phyloP scores from a whole-genome alignment of 345 rosid species.

The Clarkia xantiana region DNA sequence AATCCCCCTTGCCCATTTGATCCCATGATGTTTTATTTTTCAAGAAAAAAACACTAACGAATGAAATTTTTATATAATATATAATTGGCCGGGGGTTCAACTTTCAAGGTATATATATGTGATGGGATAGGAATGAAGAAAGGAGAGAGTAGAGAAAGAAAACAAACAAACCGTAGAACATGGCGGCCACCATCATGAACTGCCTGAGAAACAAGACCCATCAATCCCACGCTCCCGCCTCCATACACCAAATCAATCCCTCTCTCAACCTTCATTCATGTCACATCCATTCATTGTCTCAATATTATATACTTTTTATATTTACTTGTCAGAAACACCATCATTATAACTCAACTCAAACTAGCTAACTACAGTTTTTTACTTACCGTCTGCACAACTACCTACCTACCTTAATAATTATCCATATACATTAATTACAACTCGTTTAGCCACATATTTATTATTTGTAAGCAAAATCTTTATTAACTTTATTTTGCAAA shows the following conservation, averaged over 20 bases:
- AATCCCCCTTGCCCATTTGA: too few species aligned
- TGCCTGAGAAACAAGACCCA: conserved; percentile 97
- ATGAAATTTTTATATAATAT: conserved; percentile 6
- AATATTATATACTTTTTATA: too few species aligned
- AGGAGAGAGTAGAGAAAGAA: conserved; percentile 13
- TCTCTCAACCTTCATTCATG: conserved; percentile 64
- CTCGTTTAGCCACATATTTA: too few species aligned
- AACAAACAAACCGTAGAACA: conserved; percentile 76
- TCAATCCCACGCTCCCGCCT: conserved; percentile 95
- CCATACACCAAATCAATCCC: conserved; percentile 94
- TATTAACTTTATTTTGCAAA: too few species aligned
- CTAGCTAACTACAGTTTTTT: not conserved
- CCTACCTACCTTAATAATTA: too few species aligned
- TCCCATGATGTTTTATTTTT: conserved; percentile 32
- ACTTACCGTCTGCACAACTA: too few species aligned
- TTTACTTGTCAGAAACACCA: conserved; percentile 10
- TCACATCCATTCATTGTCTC: conserved; percentile 26
- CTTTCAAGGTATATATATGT: conserved; percentile 1
- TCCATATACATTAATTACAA: too few species aligned
- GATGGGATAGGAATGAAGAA: not conserved
- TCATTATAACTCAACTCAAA: conserved; percentile 7
- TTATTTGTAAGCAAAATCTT: too few species aligned
- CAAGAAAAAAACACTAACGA: conserved; percentile 7
- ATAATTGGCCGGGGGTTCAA: conserved; percentile 12
- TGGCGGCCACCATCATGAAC: conserved; percentile 99